A percentile compares a stretch with the other conserved stretches of the same genome.
Evolutionary conservation across 768 basidiomycete genomes (phyloP).

Genomic region (Mycena alexandri): DNA sequence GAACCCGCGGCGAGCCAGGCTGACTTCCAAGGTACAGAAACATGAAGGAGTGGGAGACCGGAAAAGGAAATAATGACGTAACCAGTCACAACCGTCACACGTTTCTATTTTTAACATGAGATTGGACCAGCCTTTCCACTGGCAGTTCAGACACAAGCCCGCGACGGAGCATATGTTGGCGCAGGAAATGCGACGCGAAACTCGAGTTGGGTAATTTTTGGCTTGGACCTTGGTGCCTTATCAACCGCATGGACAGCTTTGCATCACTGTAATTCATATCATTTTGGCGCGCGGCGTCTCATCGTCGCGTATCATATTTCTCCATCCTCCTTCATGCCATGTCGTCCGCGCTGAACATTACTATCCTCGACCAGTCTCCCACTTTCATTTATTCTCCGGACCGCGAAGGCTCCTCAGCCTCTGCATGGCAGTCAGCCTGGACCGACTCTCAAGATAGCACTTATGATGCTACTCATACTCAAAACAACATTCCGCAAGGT

Average conservation of each 20-base stretch:
- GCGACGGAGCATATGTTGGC: too few species aligned
- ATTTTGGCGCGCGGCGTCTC: not conserved
- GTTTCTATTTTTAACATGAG: too few species aligned
- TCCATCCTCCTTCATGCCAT: constrained; percentile 6
- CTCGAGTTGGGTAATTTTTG: too few species aligned
- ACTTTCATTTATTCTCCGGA: constrained; percentile 24
- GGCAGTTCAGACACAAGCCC: too few species aligned
- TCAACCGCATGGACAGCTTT: constrained; percentile 2
- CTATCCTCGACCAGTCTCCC: constrained; percentile 36
- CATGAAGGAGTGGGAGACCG: constrained; percentile 3
- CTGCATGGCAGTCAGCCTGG: constrained; percentile 35
- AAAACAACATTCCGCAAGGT: constrained; percentile 20
- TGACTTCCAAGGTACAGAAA: constrained; percentile 67
- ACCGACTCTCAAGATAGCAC: constrained; percentile 28
- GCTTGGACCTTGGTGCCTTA: too few species aligned
- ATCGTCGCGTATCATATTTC: constrained; percentile 23
- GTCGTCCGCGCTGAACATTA: constrained; percentile 33
- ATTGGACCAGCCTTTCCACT: too few species aligned
- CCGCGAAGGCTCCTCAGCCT: constrained; percentile 29
- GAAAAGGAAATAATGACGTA: too few species aligned
- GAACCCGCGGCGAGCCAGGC: constrained; percentile 62
- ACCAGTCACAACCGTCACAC: too few species aligned
- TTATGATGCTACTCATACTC: constrained; percentile 34
- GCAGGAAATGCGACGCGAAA: too few species aligned
- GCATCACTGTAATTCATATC: not conserved